Conservation (phyloP, 768 basidiomycete species). For the Cubamyces lactineus region DNA sequence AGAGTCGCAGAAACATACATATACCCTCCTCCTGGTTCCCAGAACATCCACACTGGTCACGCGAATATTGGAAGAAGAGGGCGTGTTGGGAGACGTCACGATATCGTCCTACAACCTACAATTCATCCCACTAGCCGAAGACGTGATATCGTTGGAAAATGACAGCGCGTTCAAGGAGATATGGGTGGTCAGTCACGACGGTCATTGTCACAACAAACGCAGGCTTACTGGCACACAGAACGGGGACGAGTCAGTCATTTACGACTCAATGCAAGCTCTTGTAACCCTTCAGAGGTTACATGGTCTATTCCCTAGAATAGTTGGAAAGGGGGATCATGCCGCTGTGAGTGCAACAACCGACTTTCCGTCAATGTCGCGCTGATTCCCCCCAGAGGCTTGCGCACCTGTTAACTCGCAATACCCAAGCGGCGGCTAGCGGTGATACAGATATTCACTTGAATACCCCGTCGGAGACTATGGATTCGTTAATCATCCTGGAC, state of each 20-base stretch:
- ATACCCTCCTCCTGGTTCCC: conserved; percentile 87
- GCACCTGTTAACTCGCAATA: conserved; percentile 65
- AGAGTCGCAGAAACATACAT: conserved; percentile 76
- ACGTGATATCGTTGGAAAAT: conserved; percentile 88
- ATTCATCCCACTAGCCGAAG: conserved; percentile 91
- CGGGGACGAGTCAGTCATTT: conserved; percentile 89
- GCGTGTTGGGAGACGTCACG: conserved; percentile 94
- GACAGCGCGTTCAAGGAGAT: conserved; percentile 86
- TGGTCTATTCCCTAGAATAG: conserved; percentile 87
- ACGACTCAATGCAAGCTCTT: conserved; percentile 87
- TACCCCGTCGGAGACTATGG: conserved; percentile 63
- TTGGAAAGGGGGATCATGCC: conserved; percentile 92
- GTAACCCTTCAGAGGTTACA: conserved; percentile 81
- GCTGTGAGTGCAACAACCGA: conserved; percentile 48
- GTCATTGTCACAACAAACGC: neutral
- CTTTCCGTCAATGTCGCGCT: neutral
- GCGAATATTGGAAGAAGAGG: conserved; percentile 90
- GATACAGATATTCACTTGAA: conserved; percentile 44
- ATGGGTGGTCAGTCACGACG: conserved; percentile 73
- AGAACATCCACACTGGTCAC: conserved; percentile 84
- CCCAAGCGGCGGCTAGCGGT: conserved; percentile 44
- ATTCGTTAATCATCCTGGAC: conserved; percentile 88
- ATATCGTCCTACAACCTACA: conserved; percentile 89
- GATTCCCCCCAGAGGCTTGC: conserved; percentile 64
- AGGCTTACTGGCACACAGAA: conserved; percentile 54